Percentiles rank a stretch among this genome's conserved stretches.
These are phyloP conservation scores for Calocybe indica DNA, from an alignment of 768 basidiomycete genomes.

Conservation along the genomic window DNA sequence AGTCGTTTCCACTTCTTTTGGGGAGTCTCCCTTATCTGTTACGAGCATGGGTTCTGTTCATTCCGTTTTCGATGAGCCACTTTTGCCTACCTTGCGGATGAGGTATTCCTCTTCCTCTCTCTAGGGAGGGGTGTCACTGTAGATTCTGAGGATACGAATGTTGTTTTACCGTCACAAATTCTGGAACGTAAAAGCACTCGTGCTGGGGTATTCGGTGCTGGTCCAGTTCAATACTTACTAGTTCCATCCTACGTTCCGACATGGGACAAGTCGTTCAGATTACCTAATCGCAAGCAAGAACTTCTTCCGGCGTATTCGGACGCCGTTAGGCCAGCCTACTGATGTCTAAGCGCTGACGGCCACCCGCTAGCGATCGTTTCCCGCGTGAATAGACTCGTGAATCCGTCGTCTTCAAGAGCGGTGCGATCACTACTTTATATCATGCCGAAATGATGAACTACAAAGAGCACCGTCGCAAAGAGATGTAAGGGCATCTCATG, in stretches of 20 bases:
- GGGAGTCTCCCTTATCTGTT: constrained; percentile 73
- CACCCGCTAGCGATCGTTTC: not conserved
- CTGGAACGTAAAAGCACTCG: constrained; percentile 63
- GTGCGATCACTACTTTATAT: too few relatives aligned
- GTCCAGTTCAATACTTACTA: constrained; percentile 13
- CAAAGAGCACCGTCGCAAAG: too few relatives aligned
- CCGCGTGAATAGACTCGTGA: too few relatives aligned
- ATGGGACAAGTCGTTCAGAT: not conserved
- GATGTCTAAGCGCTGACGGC: not conserved
- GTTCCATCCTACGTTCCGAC: constrained; percentile 3
- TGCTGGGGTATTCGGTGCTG: constrained; percentile 28
- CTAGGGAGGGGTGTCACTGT: constrained; percentile 16
- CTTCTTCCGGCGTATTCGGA: not conserved
- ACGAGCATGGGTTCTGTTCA: too few relatives aligned
- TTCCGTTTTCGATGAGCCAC: constrained; percentile 1
- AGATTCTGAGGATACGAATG: constrained; percentile 6
- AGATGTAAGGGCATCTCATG: too few relatives aligned
- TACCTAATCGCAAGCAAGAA: not conserved
- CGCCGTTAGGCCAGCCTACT: not conserved
- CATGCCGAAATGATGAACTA: too few relatives aligned
- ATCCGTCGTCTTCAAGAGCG: too few relatives aligned
- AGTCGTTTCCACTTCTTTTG: constrained; percentile 78
- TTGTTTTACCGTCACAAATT: constrained; percentile 54
- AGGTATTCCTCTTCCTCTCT: constrained; percentile 72
- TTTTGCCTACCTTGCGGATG: constrained; percentile 56